Conservation (phyloP, 1,284 basidiomycete genomes). For the Microbotryum violaceum region DNA sequence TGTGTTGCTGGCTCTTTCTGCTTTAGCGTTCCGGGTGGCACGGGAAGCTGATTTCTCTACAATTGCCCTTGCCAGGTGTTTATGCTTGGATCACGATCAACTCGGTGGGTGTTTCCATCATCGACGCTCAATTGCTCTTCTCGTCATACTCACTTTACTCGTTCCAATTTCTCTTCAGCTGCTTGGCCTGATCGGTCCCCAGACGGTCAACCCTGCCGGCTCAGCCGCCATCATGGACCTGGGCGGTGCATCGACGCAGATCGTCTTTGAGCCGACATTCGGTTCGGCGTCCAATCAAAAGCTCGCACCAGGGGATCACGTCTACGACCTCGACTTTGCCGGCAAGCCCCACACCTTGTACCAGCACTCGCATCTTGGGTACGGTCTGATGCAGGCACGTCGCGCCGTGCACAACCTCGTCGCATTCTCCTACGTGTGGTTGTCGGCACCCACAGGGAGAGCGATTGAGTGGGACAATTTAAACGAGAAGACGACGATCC, state of each 20-base stretch:
- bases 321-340: conserved; percentile 74
- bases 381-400: conserved; percentile 87
- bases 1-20: conserved; percentile 14
- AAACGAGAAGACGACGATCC: conserved; percentile 42
- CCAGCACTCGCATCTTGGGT: conserved; percentile 93
- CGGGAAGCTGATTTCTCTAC: neutral
- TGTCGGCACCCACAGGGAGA: conserved; percentile 35
- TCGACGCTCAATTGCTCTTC: conserved; percentile 1
- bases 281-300: conserved; percentile 44
- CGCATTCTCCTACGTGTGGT: conserved; percentile 65
- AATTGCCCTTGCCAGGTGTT: conserved; percentile 46
- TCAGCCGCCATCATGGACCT: conserved; percentile 93
- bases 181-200: conserved; percentile 60
- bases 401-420: conserved; percentile 79
- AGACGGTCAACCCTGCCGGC: conserved; percentile 44
- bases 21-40: neutral
- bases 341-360: conserved; percentile 67
- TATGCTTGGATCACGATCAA: conserved; percentile 99
- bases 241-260: conserved; percentile 94
- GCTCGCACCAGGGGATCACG: conserved; percentile 83
- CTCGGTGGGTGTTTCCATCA: conserved; percentile 48
- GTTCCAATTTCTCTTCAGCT: conserved; percentile 42
- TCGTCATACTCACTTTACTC: neutral
- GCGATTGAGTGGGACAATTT: conserved; percentile 45
- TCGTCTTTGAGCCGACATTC: conserved; percentile 86